These are phyloP conservation scores for Ceratobasidium sp. DNA, from an alignment of 1,284 basidiomycete species.

Conservation along the genomic window DNA sequence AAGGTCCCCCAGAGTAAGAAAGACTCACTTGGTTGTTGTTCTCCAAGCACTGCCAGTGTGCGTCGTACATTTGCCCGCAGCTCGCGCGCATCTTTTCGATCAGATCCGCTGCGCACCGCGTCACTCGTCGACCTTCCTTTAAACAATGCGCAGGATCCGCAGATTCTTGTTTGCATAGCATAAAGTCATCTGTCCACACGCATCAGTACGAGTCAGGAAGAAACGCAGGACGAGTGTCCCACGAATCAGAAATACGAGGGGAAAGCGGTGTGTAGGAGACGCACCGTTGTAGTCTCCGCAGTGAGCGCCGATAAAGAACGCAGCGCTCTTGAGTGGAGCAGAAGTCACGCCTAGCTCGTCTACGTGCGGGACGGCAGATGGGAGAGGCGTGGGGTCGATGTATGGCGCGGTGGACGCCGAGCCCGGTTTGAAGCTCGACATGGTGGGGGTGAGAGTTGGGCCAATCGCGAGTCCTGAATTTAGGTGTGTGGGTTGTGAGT, in stretches of 20 bases:
- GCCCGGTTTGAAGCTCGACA: conserved; percentile 39
- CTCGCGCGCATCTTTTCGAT: conserved; percentile 94
- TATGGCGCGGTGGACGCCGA: conserved; percentile 60
- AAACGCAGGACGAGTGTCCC: neutral
- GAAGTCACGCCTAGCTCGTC: conserved; percentile 92
- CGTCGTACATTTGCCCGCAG: conserved; percentile 89
- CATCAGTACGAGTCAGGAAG: neutral
- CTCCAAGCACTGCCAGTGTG: conserved; percentile 97
- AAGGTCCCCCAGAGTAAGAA: conserved; percentile 46
- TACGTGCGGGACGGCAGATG: conserved; percentile 82
- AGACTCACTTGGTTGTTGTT: conserved; percentile 88
- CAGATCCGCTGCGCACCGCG: conserved; percentile 95
- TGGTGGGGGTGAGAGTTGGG: conserved; percentile 23
- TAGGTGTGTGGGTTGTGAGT: conserved; percentile 23
- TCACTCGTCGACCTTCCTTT: conserved; percentile 96
- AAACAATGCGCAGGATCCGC: conserved; percentile 93
- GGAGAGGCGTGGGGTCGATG: conserved; percentile 79
- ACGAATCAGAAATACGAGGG: too few species aligned
- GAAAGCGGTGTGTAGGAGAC: too few species aligned
- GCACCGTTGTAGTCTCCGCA: conserved; percentile 98
- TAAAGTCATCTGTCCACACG: conserved; percentile 89
- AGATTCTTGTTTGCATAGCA: conserved; percentile 97
- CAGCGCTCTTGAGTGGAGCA: conserved; percentile 94
- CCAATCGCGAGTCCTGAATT: conserved; percentile 27
- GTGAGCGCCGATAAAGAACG: conserved; percentile 96